These are phyloP conservation scores for Fomitopsis palustris DNA, from an alignment of 1,284 basidiomycete species.

Conservation along the genomic window DNA sequence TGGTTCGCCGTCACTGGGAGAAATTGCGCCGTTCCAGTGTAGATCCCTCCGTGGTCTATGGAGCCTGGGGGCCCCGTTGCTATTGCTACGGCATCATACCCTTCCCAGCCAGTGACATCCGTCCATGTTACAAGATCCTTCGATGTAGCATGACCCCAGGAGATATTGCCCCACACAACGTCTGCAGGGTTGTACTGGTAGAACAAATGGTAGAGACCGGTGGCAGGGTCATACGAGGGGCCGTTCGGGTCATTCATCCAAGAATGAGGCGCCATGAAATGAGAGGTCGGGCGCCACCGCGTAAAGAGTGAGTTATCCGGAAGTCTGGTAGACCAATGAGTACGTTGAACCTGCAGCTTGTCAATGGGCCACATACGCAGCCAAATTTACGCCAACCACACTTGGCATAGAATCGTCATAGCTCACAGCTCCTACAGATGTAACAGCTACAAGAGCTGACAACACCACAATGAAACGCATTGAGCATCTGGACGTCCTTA, in stretches of 20 bases:
- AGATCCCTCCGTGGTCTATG: not conserved
- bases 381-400: not conserved
- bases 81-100: not conserved
- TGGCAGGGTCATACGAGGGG: not conserved
- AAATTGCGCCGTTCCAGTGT: not conserved
- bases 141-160: not conserved
- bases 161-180: not conserved
- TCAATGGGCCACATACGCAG: not conserved
- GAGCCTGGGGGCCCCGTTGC: not conserved
- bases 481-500: not conserved
- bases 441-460: not conserved
- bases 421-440: not conserved
- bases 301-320: not conserved
- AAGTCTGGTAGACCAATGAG: not conserved
- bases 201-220: not conserved
- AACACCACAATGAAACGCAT: not conserved
- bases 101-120: not conserved
- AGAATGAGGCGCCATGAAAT: not conserved
- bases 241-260: slow-evolving; percentile 1
- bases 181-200: not conserved
- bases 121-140: not conserved
- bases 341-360: not conserved
- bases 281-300: not conserved
- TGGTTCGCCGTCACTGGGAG: not conserved
- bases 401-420: not conserved